Evolutionary conservation across 2,329 filamentous ascomycete species (phyloP), one percentile per base, ranked within the genome.

Genomic region (Penicillium fuscoglaucum): DNA sequence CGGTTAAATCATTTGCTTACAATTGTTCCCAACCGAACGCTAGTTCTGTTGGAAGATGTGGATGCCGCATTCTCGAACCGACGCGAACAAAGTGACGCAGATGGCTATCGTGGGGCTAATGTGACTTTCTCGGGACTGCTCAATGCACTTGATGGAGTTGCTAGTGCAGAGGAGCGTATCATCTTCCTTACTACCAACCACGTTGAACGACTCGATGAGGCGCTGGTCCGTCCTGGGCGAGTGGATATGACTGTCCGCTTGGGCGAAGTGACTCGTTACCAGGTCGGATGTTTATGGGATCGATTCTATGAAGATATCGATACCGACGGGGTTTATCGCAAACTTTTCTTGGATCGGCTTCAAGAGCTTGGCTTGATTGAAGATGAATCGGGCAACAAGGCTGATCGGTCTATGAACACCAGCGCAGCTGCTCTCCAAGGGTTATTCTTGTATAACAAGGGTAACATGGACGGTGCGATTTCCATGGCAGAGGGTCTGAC

Each of bases 181-280:
- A 87, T 96, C 1, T 96, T 99, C 75, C 81, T 96, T 62, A 99
- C 95, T 2, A 96, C 93, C 21, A 99, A 99, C 70, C 91, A 97
- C 70, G 87, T 96, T 39, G 92, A 97, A 65, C 84, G 91, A 41
- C 83, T 98, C 1, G 92, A 97, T 69, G 89, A 91, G 60, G 95
- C 95, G 4, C 78, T 99, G 43, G 91, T 98, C 48, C 84, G 95
- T 26, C 95, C 95, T 0, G 95, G 95, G 0, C 85, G 95, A 49
- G 92, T 99, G 0, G 95, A 99, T 75, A 90, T 98, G 88, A 95
- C 91, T 65, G 84, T 96, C 4, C 86, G 91, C 55, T 88, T 99
- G 49, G 93, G 93, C 39, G 90, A 96, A 74, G 92, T 93, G 33
- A 93, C 90, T 3, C 83, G 86, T 58, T 89, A 90, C 73, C 95